Percentiles rank a stretch among this genome's conserved stretches.
phyloP scores from a whole-genome alignment of 2,329 filamentous ascomycete species.

The Ceratocystis eucalypticola region DNA sequence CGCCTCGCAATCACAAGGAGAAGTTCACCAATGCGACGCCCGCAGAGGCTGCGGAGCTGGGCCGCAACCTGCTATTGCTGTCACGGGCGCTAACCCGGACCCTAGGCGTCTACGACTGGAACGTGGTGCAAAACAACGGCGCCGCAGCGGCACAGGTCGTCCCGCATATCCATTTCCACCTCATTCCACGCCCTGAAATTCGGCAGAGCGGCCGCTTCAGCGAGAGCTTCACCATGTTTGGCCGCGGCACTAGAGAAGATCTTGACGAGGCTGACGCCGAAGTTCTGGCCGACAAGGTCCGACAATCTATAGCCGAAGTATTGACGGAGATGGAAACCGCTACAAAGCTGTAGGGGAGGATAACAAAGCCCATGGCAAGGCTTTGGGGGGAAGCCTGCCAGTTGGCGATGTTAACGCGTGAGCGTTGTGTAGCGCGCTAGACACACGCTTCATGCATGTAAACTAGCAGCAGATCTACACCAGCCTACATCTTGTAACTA shows the following conservation, averaged over 20 bases:
- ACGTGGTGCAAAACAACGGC: constrained; percentile 93
- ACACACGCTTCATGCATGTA: too few relatives aligned
- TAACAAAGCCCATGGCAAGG: too few relatives aligned
- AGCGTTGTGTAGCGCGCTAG: too few relatives aligned
- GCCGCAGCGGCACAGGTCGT: constrained; percentile 83
- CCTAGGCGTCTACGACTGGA: constrained; percentile 72
- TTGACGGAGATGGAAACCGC: constrained; percentile 31
- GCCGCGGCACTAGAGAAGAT: constrained; percentile 56
- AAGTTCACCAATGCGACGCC: constrained; percentile 53
- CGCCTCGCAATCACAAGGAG: constrained; percentile 60
- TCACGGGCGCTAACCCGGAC: constrained; percentile 55
- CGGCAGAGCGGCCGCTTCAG: constrained; percentile 39
- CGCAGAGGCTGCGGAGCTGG: constrained; percentile 52
- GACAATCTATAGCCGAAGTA: constrained; percentile 37
- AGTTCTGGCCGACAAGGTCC: constrained; percentile 42
- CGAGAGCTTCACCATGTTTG: constrained; percentile 72
- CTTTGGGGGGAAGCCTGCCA: background rate
- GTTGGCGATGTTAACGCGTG: too few relatives aligned
- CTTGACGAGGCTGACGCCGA: constrained; percentile 62
- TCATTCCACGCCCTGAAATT: constrained; percentile 71
- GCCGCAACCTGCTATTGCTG: constrained; percentile 55
- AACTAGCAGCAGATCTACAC: too few relatives aligned
- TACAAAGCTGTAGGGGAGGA: constrained; percentile 4
- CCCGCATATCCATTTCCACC: constrained; percentile 85
- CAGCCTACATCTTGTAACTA: too few relatives aligned